These are phyloP conservation scores for Helianthus tuberosus DNA, from an alignment of 129 eudicot genomes.

Conservation along the genomic window DNA sequence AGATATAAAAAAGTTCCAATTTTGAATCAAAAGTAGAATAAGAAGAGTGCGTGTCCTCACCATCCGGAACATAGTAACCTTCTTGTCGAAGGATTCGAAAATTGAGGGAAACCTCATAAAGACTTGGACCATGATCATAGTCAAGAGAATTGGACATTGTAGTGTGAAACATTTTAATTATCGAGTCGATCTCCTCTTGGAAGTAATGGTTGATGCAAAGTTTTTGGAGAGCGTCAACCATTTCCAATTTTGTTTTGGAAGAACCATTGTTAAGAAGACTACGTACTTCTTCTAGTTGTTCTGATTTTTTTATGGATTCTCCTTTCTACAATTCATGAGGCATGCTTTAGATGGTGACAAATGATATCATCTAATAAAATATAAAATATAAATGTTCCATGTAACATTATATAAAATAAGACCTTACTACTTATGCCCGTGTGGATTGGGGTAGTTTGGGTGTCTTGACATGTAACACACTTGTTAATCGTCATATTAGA, in stretches of 20 bases:
- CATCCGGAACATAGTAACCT: slow-evolving; percentile 51
- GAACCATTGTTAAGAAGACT: slow-evolving; percentile 20
- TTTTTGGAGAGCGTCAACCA: slow-evolving; percentile 49
- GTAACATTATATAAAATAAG: neutral
- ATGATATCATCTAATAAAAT: neutral
- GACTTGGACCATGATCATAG: slow-evolving; percentile 15
- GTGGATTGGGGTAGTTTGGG: neutral
- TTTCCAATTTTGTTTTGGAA: slow-evolving; percentile 7
- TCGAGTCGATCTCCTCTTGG: slow-evolving; percentile 38
- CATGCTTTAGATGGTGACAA: neutral
- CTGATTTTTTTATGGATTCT: neutral
- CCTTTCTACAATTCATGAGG: slow-evolving; percentile 23
- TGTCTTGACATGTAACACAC: neutral
- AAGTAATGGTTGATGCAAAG: slow-evolving; percentile 48
- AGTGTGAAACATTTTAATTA: slow-evolving; percentile 25
- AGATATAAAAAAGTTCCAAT: too few relatives aligned
- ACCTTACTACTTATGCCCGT: neutral
- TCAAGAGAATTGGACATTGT: neutral
- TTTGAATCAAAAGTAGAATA: too few relatives aligned
- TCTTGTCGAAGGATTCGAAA: slow-evolving; percentile 67
- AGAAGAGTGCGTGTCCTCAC: slow-evolving; percentile 19
- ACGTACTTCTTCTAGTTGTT: slow-evolving; percentile 21
- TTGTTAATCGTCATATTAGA: neutral
- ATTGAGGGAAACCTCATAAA: slow-evolving; percentile 39
- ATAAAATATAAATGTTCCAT: too few relatives aligned